Percentiles rank a stretch among this genome's conserved stretches.
Evolutionary conservation across 768 basidiomycete species (phyloP).

Genomic region (Zangia roseola): DNA sequence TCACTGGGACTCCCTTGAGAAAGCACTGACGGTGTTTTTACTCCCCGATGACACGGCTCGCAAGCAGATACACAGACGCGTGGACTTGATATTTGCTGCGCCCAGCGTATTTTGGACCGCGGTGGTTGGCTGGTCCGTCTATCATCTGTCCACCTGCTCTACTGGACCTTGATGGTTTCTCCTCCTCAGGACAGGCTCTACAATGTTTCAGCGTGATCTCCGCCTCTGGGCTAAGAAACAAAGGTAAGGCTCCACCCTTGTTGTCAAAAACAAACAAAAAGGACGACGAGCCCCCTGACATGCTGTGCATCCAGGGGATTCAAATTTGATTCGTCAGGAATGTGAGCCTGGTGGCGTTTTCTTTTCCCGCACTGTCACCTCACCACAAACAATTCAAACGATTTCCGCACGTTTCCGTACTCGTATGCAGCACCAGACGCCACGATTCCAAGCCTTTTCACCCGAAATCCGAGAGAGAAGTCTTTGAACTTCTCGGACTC

Average conservation of each 20-base stretch:
- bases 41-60: constrained; percentile 44
- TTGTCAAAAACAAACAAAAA: not conserved
- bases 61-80: constrained; percentile 55
- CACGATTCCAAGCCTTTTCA: constrained; percentile 59
- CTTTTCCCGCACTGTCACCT: not conserved
- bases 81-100: constrained; percentile 82
- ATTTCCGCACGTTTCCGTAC: too few species aligned
- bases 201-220: constrained; percentile 86
- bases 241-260: constrained; percentile 37
- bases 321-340: constrained; percentile 81
- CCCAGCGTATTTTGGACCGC: constrained; percentile 85
- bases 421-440: constrained; percentile 42
- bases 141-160: too few species aligned
- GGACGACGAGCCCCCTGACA: not conserved
- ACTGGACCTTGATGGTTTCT: not conserved
- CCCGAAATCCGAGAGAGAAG: constrained; percentile 66
- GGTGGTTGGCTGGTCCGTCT: constrained; percentile 79
- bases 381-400: not conserved
- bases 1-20: constrained; percentile 83
- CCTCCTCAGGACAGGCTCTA: constrained; percentile 72
- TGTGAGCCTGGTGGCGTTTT: constrained; percentile 44
- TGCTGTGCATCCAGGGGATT: constrained; percentile 49
- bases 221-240: constrained; percentile 67
- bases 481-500: constrained; percentile 69
- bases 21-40: constrained; percentile 76